Evolutionary conservation across 768 basidiomycete species (phyloP).

Genomic region (Gelatoporia subvermispora): DNA sequence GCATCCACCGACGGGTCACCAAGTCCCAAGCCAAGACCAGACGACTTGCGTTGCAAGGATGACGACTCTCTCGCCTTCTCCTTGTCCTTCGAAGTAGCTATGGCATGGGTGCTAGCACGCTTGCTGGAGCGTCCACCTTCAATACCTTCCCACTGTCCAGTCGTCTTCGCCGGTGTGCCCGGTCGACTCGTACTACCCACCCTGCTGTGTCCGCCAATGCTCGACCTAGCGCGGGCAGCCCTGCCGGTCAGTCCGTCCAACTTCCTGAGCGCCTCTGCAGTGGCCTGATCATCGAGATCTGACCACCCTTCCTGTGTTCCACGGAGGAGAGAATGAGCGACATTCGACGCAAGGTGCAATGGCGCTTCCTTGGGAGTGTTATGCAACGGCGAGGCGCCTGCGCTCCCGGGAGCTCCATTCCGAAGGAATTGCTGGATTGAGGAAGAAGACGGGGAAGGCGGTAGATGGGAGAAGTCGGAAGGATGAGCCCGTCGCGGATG

Average conservation of each 20-base stretch:
- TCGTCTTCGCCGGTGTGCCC: slow-evolving; percentile 64
- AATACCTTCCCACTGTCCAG: slow-evolving; percentile 72
- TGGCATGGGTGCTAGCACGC: slow-evolving; percentile 34
- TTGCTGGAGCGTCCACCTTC: slow-evolving; percentile 37
- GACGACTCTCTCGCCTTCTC: slow-evolving; percentile 25
- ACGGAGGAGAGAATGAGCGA: slow-evolving; percentile 79
- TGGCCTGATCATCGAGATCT: slow-evolving; percentile 81
- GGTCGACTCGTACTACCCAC: slow-evolving; percentile 62
- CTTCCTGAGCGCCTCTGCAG: slow-evolving; percentile 87
- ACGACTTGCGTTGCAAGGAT: slow-evolving; percentile 32
- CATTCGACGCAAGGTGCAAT: slow-evolving; percentile 50
- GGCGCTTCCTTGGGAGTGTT: slow-evolving; percentile 38
- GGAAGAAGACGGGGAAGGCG: slow-evolving; percentile 87
- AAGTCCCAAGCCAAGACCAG: slow-evolving; percentile 30
- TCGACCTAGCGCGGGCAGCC: slow-evolving; percentile 70
- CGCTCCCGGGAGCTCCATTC: slow-evolving; percentile 41
- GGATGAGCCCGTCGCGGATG: slow-evolving; percentile 57
- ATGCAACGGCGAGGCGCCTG: slow-evolving; percentile 31
- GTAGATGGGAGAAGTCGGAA: slow-evolving; percentile 84
- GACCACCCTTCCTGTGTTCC: slow-evolving; percentile 91
- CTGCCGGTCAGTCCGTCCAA: slow-evolving; percentile 84
- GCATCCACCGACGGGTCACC: slow-evolving; percentile 32
- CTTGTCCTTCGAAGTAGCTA: slow-evolving; percentile 40
- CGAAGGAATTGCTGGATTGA: slow-evolving; percentile 82
- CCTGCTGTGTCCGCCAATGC: slow-evolving; percentile 41